Evolutionary conservation across 2,329 filamentous ascomycete genomes (phyloP), one percentile per base, ranked within the genome.

Genomic region (Beauveria sp.): DNA sequence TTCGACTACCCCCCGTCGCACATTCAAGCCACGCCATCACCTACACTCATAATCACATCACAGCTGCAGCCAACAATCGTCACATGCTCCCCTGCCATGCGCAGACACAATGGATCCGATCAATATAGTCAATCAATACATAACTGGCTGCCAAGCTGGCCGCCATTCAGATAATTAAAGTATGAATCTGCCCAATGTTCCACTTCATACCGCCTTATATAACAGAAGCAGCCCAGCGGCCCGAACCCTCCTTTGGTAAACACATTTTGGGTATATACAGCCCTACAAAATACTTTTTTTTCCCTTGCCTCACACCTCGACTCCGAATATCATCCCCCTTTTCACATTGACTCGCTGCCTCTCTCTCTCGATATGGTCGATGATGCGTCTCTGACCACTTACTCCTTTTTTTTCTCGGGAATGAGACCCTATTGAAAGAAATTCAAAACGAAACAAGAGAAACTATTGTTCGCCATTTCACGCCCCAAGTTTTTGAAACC

Each of bases 191-290:
- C 28, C 28, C 9, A n/a, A 46, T 24, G 3, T 30, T 9, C 47
- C 40, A 49, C 58, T 30, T 40, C 20, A 38, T 28, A 18, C 52
- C 59, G 30, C 34, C 40, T 16, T 53, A 54, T 53, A 51, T 57
- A 57, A 52, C 45, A 61, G 20, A 50, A 53, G 49, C 40, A 28
- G 45, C 57, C 20, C 40, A 46, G 30, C 49, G 24, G 40, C 42
- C 38, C 26, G 34, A 53, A 38, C 49, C 49, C 40, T 40, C 40
- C 28, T 46, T 46, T 12, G 5, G 10, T 50, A 58, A 58, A 40
- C 46, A 38, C 40, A 40, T 34, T 22, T 38, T 53, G 58, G 58
- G 58, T 60, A 60, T 60, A 60, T 60, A 60, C 58, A 61, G 47
- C 40, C 53, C 51, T 38, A 45, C 16, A 26, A 18, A 40, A 61